phyloP scores from a whole-genome alignment of 1,139 yeast genomes.

The Sugiyamaella neomexicana region DNA sequence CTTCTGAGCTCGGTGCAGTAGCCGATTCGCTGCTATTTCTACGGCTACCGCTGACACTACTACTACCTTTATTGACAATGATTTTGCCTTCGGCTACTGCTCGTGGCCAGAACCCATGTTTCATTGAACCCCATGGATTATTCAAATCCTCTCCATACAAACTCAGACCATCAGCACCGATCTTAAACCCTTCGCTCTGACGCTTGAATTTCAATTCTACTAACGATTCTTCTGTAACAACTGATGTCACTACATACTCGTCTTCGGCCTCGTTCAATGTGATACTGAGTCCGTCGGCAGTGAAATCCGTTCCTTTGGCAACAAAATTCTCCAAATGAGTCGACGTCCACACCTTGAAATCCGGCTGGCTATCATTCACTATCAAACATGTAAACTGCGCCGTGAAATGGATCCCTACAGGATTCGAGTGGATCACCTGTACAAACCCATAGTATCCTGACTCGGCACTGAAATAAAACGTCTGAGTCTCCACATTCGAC shows the following conservation, averaged over 20 bases:
- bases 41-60: background rate
- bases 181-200: slow-evolving; percentile 76
- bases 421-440: slow-evolving; percentile 89
- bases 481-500: slow-evolving; percentile 94
- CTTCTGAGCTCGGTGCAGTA: no score
- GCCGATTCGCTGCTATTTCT: no score
- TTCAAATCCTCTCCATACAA: slow-evolving; percentile 72
- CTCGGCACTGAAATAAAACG: slow-evolving; percentile 75
- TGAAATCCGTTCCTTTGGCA: slow-evolving; percentile 75
- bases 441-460: slow-evolving; percentile 80
- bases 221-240: slow-evolving; percentile 67
- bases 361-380: slow-evolving; percentile 54
- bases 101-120: slow-evolving; percentile 96
- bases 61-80: slow-evolving; percentile 34
- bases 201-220: slow-evolving; percentile 67
- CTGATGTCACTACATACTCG: slow-evolving; percentile 60
- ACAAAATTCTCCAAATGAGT: slow-evolving; percentile 82
- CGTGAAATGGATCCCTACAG: slow-evolving; percentile 85
- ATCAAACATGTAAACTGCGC: slow-evolving; percentile 93
- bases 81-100: slow-evolving; percentile 68
- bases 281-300: slow-evolving; percentile 61
- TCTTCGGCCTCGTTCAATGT: slow-evolving; percentile 58
- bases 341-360: slow-evolving; percentile 75
- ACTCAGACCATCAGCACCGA: slow-evolving; percentile 85
- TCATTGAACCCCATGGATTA: slow-evolving; percentile 96